Evolutionary conservation across 768 basidiomycete genomes (phyloP).

Genomic region (Boletus edulis): DNA sequence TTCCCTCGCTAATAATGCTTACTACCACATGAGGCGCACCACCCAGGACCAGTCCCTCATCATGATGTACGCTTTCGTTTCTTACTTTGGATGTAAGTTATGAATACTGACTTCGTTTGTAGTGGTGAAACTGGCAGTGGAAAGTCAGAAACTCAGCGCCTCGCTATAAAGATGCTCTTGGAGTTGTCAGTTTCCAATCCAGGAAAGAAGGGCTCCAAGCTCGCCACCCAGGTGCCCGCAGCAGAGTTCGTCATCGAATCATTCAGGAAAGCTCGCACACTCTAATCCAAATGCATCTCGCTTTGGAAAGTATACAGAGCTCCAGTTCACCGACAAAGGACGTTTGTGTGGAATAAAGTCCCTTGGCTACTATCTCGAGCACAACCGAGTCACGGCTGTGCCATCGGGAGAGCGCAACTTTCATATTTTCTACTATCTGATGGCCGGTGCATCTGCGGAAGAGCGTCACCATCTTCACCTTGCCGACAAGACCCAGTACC

Average conservation of each 20-base stretch:
- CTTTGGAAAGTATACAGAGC: constrained; percentile 96
- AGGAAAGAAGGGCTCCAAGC: constrained; percentile 93
- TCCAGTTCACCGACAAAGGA: constrained; percentile 94
- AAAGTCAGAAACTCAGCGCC: constrained; percentile 86
- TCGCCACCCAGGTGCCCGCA: constrained; percentile 82
- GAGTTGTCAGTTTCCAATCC: constrained; percentile 85
- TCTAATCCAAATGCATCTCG: constrained; percentile 95
- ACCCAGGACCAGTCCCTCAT: constrained; percentile 90
- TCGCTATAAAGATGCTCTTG: constrained; percentile 91
- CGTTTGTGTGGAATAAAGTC: constrained; percentile 89
- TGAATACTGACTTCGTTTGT: constrained; percentile 8
- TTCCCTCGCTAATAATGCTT: constrained; percentile 90
- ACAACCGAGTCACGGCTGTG: constrained; percentile 82
- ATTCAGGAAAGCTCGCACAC: constrained; percentile 89
- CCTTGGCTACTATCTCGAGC: constrained; percentile 94
- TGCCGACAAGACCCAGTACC: constrained; percentile 74
- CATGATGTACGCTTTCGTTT: constrained; percentile 58
- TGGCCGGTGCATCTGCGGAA: constrained; percentile 85
- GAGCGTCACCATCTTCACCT: constrained; percentile 89
- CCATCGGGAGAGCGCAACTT: constrained; percentile 95
- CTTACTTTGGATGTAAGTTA: neutral
- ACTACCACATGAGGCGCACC: constrained; percentile 95
- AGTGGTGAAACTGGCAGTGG: constrained; percentile 94
- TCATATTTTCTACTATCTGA: constrained; percentile 96
- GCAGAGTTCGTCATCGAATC: constrained; percentile 95